Base-by-base conservation (phyloP, 2,329 filamentous ascomycete species). In the Zymoseptoria pseudotritici region DNA sequence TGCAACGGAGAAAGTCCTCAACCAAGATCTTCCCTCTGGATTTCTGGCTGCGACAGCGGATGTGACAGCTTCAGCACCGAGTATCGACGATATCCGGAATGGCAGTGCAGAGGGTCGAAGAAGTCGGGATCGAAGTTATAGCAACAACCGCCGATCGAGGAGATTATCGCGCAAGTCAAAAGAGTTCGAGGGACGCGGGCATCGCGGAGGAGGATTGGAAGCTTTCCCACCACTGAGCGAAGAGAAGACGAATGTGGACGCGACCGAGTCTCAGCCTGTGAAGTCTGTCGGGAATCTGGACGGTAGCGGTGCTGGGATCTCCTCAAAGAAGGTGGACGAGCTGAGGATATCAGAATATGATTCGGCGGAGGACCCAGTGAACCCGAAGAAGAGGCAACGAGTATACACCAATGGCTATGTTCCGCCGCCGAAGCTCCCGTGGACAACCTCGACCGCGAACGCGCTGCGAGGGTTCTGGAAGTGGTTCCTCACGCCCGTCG, bases 401-500 rank as follows among this genome's bases (percentile, higher is more conserved):
- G 62, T 61, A 50, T 64, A 63, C 49, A 59, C 67, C 53, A 58
- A 77, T 73, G 76, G 76, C 61, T 79, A 78, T 64, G 63, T 73
- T 21, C 72, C 74, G 26, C 77, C 77, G n/a, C 59, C 58, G 5
- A 62, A 64, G 50, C 54, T 64, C 11, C 60, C 62, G 10, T 62
- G 60, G 62, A 61, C 53, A 2, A 58, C 56, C 5, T 60, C 62
- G 2, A 64, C 58, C 10, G 36, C 57, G 19, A 64, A 62, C 50
- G 58, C 85, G 1, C 69, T 86, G 11, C 76, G 80, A 26, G 81
- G 83, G 0, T 90, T 89, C 70, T 87, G 85, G 84, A 82, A 83
- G 56, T 96, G 90, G 77, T 83, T 88, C 67, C 77, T 83, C 46
- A 95, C 90, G 0, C 88, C 88, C 0, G 74, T 89, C 58, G 90